These are phyloP conservation scores for Aspergillus hancockii DNA, from an alignment of 495 filamentous ascomycete species.

Conservation along the genomic window DNA sequence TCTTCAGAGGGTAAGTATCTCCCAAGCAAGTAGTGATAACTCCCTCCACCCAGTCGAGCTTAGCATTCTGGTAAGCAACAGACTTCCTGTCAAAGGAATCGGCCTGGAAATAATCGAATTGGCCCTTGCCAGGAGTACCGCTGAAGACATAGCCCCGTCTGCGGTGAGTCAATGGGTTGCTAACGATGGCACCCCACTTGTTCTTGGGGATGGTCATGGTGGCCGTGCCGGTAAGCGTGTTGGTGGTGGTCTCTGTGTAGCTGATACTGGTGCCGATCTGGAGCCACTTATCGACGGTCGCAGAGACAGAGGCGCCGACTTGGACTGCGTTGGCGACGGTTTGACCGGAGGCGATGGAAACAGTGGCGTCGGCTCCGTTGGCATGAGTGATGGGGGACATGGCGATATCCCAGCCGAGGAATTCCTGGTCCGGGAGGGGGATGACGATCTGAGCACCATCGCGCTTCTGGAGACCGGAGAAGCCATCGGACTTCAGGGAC, in stretches of 20 bases:
- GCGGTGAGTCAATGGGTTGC: conserved; percentile 19
- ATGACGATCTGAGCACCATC: conserved; percentile 14
- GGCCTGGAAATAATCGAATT: conserved; percentile 19
- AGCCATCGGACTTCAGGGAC: background rate
- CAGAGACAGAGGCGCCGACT: conserved; percentile 4
- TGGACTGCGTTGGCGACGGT: conserved; percentile 17
- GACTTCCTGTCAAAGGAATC: conserved; percentile 16
- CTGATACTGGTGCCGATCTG: conserved; percentile 3
- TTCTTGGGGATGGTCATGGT: conserved; percentile 22
- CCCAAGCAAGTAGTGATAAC: conserved; percentile 21
- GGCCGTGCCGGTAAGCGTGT: conserved; percentile 18
- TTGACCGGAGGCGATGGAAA: conserved; percentile 12
- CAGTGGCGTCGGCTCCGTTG: conserved; percentile 18
- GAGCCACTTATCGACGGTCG: conserved; percentile 13
- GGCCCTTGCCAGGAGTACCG: conserved; percentile 11
- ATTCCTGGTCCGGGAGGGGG: conserved; percentile 16
- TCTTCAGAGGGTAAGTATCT: conserved; percentile 13
- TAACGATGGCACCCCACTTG: conserved; percentile 21
- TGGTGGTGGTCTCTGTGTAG: conserved; percentile 12
- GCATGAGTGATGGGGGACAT: conserved; percentile 20
- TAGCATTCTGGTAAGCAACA: conserved; percentile 1
- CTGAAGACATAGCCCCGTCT: conserved; percentile 17
- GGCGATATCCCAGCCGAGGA: conserved; percentile 22
- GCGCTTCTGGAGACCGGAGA: conserved; percentile 10
- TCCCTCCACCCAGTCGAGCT: conserved; percentile 19